These are phyloP conservation scores for Rhizopogon roseolus DNA, from an alignment of 768 basidiomycete species.

Conservation along the genomic window DNA sequence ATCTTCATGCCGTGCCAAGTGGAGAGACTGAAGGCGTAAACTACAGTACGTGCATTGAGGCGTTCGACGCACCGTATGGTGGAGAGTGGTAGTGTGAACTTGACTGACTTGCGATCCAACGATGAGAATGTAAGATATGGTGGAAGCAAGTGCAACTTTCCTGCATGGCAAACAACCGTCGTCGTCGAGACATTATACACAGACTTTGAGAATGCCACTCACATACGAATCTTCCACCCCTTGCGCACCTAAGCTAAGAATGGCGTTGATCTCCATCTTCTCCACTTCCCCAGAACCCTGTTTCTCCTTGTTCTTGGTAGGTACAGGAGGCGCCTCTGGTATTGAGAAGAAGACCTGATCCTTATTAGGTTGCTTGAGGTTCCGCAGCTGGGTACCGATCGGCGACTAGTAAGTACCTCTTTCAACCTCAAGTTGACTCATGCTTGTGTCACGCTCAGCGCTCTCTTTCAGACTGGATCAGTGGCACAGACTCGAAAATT, in stretches of 20 bases:
- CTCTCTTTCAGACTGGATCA: too few species aligned
- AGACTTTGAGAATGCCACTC: slow-evolving; percentile 32
- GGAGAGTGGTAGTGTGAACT: slow-evolving; percentile 87
- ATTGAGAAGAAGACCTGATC: slow-evolving; percentile 91
- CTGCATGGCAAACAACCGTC: slow-evolving; percentile 52
- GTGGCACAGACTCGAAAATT: too few species aligned
- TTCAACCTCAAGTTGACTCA: too few species aligned
- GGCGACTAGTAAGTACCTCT: too few species aligned
- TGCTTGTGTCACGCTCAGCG: too few species aligned
- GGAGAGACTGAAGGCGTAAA: slow-evolving; percentile 92
- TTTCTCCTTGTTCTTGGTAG: slow-evolving; percentile 18
- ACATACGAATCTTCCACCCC: slow-evolving; percentile 93
- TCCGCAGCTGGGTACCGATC: slow-evolving; percentile 63
- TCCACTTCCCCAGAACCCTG: slow-evolving; percentile 39
- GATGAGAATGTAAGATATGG: slow-evolving; percentile 90
- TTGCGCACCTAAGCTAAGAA: slow-evolving; percentile 71
- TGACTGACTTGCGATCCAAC: slow-evolving; percentile 86
- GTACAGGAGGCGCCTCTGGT: slow-evolving; percentile 37
- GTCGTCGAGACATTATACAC: not conserved
- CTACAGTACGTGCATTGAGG: slow-evolving; percentile 87
- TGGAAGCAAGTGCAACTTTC: slow-evolving; percentile 82
- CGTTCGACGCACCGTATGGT: slow-evolving; percentile 92
- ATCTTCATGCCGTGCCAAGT: slow-evolving; percentile 95
- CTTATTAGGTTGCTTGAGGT: slow-evolving; percentile 90
- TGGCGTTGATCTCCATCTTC: slow-evolving; percentile 86